Evolutionary conservation across 2,329 filamentous ascomycete species (phyloP), one percentile per base, ranked within the genome.

Genomic region (Fusarium pseudonygamai): DNA sequence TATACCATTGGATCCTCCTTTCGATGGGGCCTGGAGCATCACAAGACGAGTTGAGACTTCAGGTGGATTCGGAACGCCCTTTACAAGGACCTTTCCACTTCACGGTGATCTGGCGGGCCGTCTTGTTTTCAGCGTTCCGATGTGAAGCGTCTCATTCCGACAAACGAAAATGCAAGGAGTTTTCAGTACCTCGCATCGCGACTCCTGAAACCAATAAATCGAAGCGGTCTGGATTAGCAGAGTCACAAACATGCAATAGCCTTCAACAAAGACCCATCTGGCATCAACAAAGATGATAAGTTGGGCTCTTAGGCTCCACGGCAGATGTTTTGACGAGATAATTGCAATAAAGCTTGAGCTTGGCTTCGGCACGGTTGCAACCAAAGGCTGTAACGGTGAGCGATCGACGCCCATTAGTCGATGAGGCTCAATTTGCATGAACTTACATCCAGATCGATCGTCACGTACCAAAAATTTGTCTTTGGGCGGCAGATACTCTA

Each of bases 1-100:
- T 77, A 77, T 77, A 73, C 63, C 67, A 77, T 69, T 37, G 74
- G 63, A 75, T 76, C 74, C 74, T 70, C 74, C 70, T 64, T 67
- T 67, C 32, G 45, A 68, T 64, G 45, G 75, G 61, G 58, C 59
- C 40, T 72, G 71, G 64, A 71, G 64, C 71, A 77, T 75, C 75
- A 76, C 66, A 74, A 74, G 71, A 71, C 53, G 64, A 63, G 43
- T 55, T 67, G 69, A 76, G 68, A 71, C 56, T 76, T 69, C 67
- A 56, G 47, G 71, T 74, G 71, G 71, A 60, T 72, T 72, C 39
- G 50, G 34, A 64, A 55, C 42, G 72, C 57, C 57, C 62, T 73
- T 50, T 52, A 55, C 47, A 46, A 55, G 46, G 43, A 61, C 61
- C 26, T 64, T 74, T 72, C 71, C 64, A 74, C 71, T 60, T 65